Base-by-base conservation (phyloP, 1,284 basidiomycete species). In the Hypsizygus ulmarius region DNA sequence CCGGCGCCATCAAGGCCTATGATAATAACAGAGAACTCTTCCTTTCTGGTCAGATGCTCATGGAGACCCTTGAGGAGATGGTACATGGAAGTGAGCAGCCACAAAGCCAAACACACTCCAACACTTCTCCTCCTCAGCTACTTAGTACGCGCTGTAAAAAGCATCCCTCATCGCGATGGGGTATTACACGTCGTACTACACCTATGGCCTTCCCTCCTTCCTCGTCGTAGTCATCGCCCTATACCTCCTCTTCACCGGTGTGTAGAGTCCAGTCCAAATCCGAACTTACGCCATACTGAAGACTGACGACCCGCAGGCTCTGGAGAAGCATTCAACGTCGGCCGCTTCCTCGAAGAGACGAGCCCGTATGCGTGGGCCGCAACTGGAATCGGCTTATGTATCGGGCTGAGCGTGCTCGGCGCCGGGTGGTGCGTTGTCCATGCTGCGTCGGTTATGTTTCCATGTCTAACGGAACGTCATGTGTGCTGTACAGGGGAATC, bases 281-380 rank as follows among this genome's bases (percentile, higher is more conserved):
- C 33, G 8, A 39, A n/a, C n/a, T n/a, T n/a, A n/a, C n/a, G n/a
- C n/a, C n/a, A n/a, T n/a, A n/a, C 41, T 2, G n/a, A 19, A 15
- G 15, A 19, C 18, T 29, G 36, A 28, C 28, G 21, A 39, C 34
- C 16, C 46, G n/a, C 64, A 93, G 90, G 81, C 59, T 91, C 89
- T 35, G 90, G 90, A 51, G 89, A 92, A 65, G 82, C 84, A 2
- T 97, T 98, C 83, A 93, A 97, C 66, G 82, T 93, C 55, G 94
- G 93, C 40, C 80, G 82, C 46, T 97, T 94, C 75, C 78, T 99
- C 34, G 93, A 94, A 64, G 90, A 97, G 72, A 87, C 92, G 10
- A 93, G 85, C 63, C 97, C 97, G 0, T 97, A 93, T 67, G 84
- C 86, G 15, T 98, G 93, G 93, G 95, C 90, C 0, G 79, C 93